Evolutionary conservation across 2,329 filamentous ascomycete species (phyloP).

Genomic region (Bipolaris zeicola): DNA sequence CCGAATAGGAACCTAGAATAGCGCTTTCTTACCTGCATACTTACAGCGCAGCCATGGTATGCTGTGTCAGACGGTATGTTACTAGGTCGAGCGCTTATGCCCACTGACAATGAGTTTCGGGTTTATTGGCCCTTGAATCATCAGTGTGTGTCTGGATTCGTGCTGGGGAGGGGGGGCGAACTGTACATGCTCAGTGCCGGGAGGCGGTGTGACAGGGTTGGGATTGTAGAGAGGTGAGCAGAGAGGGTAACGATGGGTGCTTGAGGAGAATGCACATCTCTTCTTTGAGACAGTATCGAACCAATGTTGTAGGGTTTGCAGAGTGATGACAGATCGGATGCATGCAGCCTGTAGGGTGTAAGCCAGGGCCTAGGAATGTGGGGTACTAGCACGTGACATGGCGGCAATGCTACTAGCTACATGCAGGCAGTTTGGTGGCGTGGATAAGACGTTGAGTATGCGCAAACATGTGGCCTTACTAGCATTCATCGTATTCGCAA

Average conservation of each 20-base stretch:
- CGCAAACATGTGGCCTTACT: not conserved
- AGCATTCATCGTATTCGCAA: not conserved
- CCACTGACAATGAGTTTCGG: not conserved
- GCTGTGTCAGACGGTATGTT: slow-evolving; percentile 4
- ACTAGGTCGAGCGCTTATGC: not conserved
- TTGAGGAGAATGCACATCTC: no score
- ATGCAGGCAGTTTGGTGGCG: not conserved
- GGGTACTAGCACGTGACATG: slow-evolving; percentile 4
- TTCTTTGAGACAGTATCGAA: no score
- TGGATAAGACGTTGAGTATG: not conserved
- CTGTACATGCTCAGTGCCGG: not conserved
- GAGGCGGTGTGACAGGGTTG: not conserved
- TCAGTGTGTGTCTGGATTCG: not conserved
- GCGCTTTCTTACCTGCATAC: not conserved
- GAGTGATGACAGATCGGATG: not conserved
- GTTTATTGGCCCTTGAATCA: not conserved
- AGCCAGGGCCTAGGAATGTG: not conserved
- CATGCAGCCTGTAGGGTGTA: not conserved
- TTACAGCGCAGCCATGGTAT: not conserved
- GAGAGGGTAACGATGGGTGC: no score
- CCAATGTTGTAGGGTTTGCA: not conserved
- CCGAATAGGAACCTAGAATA: not conserved
- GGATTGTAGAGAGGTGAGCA: not conserved
- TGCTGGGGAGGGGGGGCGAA: not conserved
- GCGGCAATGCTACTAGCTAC: not conserved